Base-by-base conservation (phyloP, 768 basidiomycete genomes). In the Boletus vinaceobasis region DNA sequence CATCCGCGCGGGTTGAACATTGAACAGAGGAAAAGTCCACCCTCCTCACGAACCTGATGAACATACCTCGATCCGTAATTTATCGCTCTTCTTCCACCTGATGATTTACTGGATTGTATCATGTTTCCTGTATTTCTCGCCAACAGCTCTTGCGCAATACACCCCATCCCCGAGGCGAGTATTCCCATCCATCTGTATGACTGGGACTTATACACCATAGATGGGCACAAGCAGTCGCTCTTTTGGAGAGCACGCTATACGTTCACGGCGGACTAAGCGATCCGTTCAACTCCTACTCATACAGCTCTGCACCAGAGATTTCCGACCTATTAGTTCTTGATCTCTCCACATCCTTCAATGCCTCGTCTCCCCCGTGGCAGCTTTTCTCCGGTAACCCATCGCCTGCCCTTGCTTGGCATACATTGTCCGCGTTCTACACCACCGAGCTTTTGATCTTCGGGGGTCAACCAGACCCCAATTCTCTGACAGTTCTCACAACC, bases 201-300 rank as follows among this genome's bases (percentile, higher is more conserved):
- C 45, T 52, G 40, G 17, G 19, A 32, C 59, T 62, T 32, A 66
- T 37, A 29, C n/a, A 26, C 15, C 37, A 21, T 42, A 94, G 93
- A 76, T 96, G 93, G 93, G 93, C 86, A 29, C 90, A 92, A 59
- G 88, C 89, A 5, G 73, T 75, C 1, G 79, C 83, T 19, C 63
- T 87, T 40, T 67, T 87, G 23, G 75, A 80, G 62, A 77, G 82
- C 57, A 75, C 76, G 11, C 74, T 95, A 40, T 84, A 84, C 65
- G 73, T 94, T 39, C 85, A 89, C 55, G 93, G 93, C 36, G 93
- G 93, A 45, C 85, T 90, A 67, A 86, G 84, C 38, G 90, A 93
- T 70, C 75, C 78, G 33, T 81, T 70, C 69, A 86, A 87, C 67
- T 65, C 77, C 15, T 90, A 78, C 65, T 81, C 84, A 3, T 96